These are phyloP conservation scores for Triadica sebifera DNA, from an alignment of 345 rosid species.

Conservation along the genomic window DNA sequence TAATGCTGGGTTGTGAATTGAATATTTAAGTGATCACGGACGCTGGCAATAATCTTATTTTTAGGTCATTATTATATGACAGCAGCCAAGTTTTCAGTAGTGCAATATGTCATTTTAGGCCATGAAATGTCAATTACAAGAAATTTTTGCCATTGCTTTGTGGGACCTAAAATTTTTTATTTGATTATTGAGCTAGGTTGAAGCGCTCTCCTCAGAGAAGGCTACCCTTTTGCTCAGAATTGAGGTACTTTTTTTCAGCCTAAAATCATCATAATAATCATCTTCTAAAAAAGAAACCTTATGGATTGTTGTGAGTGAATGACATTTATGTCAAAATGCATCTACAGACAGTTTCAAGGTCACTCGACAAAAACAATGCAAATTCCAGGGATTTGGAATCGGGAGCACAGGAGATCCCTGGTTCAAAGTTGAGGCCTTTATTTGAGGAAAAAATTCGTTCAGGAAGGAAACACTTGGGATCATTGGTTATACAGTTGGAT, in stretches of 20 bases:
- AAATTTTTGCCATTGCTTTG: background rate
- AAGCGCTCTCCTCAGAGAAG: conserved; percentile 91
- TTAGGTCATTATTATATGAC: no score
- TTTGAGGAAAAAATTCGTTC: conserved; percentile 61
- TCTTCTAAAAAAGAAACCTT: background rate
- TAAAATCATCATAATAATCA: background rate
- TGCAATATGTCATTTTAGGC: background rate
- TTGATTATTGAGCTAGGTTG: conserved; percentile 52
- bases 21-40: background rate
- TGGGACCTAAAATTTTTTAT: background rate
- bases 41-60: no score
- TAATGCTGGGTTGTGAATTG: background rate
- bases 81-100: background rate
- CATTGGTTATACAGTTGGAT: conserved; percentile 67
- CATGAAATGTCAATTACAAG: background rate
- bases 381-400: conserved; percentile 58
- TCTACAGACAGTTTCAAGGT: conserved; percentile 68
- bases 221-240: conserved; percentile 76
- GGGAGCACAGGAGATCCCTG: conserved; percentile 52
- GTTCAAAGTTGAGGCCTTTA: conserved; percentile 49
- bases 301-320: background rate
- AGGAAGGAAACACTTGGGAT: conserved; percentile 69
- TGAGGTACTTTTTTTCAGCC: conserved; percentile 51
- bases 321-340: background rate
- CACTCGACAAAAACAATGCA: conserved; percentile 64